Conservation (phyloP, 192 early-diverging fungal genomes). For the Powellomyces hirtus region DNA sequence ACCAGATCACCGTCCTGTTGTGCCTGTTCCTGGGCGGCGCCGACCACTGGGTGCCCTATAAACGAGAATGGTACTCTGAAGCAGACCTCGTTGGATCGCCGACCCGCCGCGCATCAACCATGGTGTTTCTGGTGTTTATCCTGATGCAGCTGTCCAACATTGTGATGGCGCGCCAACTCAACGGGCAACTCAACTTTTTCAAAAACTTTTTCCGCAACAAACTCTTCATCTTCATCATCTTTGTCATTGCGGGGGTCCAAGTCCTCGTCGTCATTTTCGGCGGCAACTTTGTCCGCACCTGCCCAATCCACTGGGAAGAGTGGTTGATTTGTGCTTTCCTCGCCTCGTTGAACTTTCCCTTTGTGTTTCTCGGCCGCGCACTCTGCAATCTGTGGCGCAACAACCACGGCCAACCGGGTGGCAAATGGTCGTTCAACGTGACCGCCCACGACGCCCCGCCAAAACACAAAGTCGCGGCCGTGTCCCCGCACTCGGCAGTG, state of each 20-base stretch:
- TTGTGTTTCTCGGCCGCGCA: conserved; percentile 37
- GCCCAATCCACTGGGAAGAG: conserved; percentile 31
- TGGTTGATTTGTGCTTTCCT: conserved; percentile 48
- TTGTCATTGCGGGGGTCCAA: conserved; percentile 46
- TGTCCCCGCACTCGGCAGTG: not conserved
- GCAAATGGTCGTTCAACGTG: not conserved
- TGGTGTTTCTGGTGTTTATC: conserved; percentile 58
- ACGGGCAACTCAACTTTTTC: conserved; percentile 58
- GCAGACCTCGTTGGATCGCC: conserved; percentile 23
- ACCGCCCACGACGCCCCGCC: conserved; percentile 12
- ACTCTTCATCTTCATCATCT: conserved; percentile 45
- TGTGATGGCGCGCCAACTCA: conserved; percentile 51
- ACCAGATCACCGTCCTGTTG: conserved; percentile 48
- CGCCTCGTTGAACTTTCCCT: conserved; percentile 39
- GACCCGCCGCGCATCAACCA: conserved; percentile 31
- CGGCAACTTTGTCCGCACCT: conserved; percentile 36
- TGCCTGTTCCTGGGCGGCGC: conserved; percentile 36
- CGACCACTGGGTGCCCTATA: conserved; percentile 31
- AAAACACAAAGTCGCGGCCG: not conserved
- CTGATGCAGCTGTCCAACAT: conserved; percentile 53
- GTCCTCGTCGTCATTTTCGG: conserved; percentile 44
- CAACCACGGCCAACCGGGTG: not conserved
- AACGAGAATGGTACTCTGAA: conserved; percentile 1
- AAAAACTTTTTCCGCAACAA: conserved; percentile 45
- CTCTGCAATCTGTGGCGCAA: conserved; percentile 31